Base-by-base conservation (phyloP, 2,329 filamentous ascomycete genomes). In the Apiospora pterosperma region DNA sequence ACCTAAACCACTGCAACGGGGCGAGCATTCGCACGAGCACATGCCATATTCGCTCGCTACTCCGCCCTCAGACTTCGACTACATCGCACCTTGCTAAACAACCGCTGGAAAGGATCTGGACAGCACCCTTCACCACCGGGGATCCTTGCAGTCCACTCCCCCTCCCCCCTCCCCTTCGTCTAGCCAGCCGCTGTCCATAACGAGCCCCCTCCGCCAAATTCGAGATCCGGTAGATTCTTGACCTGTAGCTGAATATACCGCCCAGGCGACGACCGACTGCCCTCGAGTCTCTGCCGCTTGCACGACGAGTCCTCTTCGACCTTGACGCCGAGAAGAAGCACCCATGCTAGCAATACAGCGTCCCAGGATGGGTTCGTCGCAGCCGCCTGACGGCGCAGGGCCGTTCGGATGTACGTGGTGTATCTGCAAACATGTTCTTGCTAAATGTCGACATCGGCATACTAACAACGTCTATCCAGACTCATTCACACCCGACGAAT, bases 351-450 rank as follows among this genome's bases (percentile, higher is more conserved):
- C 81, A 71, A 76, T 85, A 77, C 82, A 83, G 74, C 81, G 77
- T 81, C 81, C 80, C 75, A 85, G 79, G 75, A 88, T 88, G 86
- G 84, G 80, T 83, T 84, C 85, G 78, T 82, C 80, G 78, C 84
- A 83, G 78, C 81, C 82, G 75, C 80, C 83, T 71, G 81, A 86
- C 71, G 78, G 82, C 64, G 81, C 84, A 68, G 79, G 85, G 73
- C 85, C 87, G 41, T 91, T 91, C 82, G 89, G 89, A 73, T 91
- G 89, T 91, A 83, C 71, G 88, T 48, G 8, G 23, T 44, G 16
- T n/a, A 59, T 62, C 38, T 36, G 38, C 59, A 73, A 70, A 74
- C 62, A 68, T 69, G 39, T 64, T 72, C 36, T 34, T 55, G 28
- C 16, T n/a, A 31, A 28, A 5, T 3, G 28, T n/a, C 5, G 19